phyloP scores from a whole-genome alignment of 2,329 filamentous ascomycete genomes.

The Chrysoporthe deuterocubensis region DNA sequence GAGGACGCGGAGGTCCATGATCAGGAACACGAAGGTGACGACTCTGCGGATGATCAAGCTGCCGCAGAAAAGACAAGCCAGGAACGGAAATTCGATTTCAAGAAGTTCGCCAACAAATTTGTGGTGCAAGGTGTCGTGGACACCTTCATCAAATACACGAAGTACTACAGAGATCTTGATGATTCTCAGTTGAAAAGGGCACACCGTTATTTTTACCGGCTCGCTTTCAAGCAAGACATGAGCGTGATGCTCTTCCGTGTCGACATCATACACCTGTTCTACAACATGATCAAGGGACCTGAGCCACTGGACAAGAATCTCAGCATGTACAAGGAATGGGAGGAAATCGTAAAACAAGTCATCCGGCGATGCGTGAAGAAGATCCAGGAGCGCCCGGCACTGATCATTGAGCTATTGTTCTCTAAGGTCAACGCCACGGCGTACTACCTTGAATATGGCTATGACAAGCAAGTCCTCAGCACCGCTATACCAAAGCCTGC shows the following conservation, averaged over 20 bases:
- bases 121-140: conserved; percentile 83
- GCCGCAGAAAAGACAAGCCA: conserved; percentile 72
- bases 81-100: conserved; percentile 95
- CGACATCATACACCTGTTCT: conserved; percentile 86
- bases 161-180: conserved; percentile 80
- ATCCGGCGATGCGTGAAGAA: conserved; percentile 82
- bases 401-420: conserved; percentile 91
- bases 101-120: conserved; percentile 79
- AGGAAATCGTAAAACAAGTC: conserved; percentile 84
- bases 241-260: conserved; percentile 86
- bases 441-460: conserved; percentile 88
- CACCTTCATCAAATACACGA: conserved; percentile 81
- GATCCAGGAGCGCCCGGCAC: conserved; percentile 80
- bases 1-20: conserved; percentile 48
- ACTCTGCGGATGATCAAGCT: conserved; percentile 72
- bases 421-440: conserved; percentile 85
- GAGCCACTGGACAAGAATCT: conserved; percentile 71
- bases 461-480: conserved; percentile 75
- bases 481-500: conserved; percentile 68
- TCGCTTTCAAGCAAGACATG: conserved; percentile 94
- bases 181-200: conserved; percentile 83
- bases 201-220: conserved; percentile 91
- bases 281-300: conserved; percentile 90
- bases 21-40: conserved; percentile 65
- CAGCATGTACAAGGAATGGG: conserved; percentile 83